Evolutionary conservation across 345 rosid species (phyloP), one percentile per base, ranked within the genome.

Genomic region (Salix purpurea): DNA sequence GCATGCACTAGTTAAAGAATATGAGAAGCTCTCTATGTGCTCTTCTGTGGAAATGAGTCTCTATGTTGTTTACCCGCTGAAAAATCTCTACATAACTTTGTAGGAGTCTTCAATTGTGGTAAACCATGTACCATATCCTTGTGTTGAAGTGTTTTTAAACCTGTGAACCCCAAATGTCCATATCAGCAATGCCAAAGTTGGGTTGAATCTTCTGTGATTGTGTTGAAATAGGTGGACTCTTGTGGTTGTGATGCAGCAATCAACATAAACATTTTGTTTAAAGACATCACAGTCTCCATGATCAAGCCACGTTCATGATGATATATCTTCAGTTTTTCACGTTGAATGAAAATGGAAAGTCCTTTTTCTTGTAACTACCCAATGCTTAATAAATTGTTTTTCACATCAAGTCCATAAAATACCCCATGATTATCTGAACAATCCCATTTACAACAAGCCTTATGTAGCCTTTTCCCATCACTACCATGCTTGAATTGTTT

Each of bases 81-180:
- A 24, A 73, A 75, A 4, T 21, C 36, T 30, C 15, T 32, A 2
- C 65, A 52, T 11, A 37, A 16, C 1, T 10, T 11, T 2, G 2
- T 5, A 67, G 24, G 6, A 4, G 4, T 14, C 0, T 6, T 4
- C 0, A 76, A 4, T 24, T 56, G 2, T 2, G 74, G 67, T 1
- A 76, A 60, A 8, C 74, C 67, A 13, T 24, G 23, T 23, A 68
- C 73, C 73, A 76, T 39, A 1, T 69, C 23, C 7, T 76, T 76
- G 0, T 13, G 4, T 0, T 4, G 15, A 54, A 52, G 5, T 6
- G 58, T 16, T 16, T 15, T 26, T 19, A 76, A 24, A 9, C 50
- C 19, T 13, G 69, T 69, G 24, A 32, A 23, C 19, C 44, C 69
- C 8, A 76, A 10, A 58, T 76, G 72, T 13, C 79, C 79, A 69